A percentile compares a stretch with the other conserved stretches of the same genome.
Conservation (phyloP, 2,329 filamentous ascomycete species). For the Chaetomium olivaceum region DNA sequence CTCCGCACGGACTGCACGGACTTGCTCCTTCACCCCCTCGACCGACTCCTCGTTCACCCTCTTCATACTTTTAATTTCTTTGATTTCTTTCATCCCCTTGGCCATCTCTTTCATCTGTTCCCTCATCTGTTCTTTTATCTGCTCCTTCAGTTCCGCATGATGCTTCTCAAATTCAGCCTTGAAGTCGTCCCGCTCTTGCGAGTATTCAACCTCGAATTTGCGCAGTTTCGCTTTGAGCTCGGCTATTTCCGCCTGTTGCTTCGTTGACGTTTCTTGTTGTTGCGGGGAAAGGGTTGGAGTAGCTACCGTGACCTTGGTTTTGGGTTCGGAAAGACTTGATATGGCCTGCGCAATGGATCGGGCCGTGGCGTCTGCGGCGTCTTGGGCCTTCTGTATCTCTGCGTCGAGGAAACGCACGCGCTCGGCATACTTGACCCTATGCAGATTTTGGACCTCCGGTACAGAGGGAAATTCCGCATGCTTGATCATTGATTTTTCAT, state of each 20-base stretch:
- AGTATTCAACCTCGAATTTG: background rate
- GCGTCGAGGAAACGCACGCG: constrained; percentile 12
- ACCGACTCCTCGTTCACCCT: background rate
- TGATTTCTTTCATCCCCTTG: background rate
- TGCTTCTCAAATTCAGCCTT: constrained; percentile 5
- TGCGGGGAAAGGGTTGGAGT: background rate
- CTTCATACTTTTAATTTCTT: constrained; percentile 5
- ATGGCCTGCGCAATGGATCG: background rate
- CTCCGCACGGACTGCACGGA: constrained; percentile 3
- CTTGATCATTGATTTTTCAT: constrained; percentile 28
- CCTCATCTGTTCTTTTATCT: constrained; percentile 2
- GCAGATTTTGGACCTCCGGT: constrained; percentile 32
- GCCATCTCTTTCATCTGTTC: background rate
- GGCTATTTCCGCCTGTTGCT: constrained; percentile 10
- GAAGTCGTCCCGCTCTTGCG: background rate
- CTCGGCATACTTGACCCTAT: constrained; percentile 15
- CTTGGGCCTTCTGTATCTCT: constrained; percentile 14
- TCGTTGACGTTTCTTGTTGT: background rate
- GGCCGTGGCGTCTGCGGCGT: background rate
- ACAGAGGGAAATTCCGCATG: constrained; percentile 32
- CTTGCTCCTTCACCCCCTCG: constrained; percentile 9
- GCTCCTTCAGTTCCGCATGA: background rate
- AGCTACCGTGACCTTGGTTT: background rate
- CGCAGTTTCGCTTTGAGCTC: constrained; percentile 12
- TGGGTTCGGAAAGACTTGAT: background rate